A percentile compares a stretch with the other conserved stretches of the same genome.
Evolutionary conservation across 2,329 filamentous ascomycete species (phyloP).

Genomic region (Falciphora oryzae): DNA sequence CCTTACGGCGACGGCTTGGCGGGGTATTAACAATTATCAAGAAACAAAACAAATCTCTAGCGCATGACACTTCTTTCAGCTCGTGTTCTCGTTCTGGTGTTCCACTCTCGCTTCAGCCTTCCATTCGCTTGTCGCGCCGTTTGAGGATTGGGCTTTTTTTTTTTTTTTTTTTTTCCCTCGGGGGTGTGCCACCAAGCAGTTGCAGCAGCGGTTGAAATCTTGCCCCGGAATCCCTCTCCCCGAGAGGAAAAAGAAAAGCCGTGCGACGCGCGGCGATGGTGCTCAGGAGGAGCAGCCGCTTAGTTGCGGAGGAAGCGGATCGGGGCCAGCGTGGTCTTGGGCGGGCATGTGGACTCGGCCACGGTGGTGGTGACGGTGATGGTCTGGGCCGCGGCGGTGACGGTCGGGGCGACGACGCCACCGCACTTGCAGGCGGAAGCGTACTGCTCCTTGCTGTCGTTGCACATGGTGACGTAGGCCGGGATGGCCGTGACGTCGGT

Average conservation of each 20-base stretch:
- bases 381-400: background rate
- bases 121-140: background rate
- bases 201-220: no score
- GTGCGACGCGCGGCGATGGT: no score
- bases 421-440: conserved; percentile 3
- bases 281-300: no score
- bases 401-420: background rate
- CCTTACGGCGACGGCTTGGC: no score
- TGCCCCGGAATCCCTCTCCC: no score
- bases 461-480: background rate
- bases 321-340: no score
- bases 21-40: no score
- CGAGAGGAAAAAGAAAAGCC: no score
- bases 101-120: no score
- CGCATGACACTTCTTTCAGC: background rate
- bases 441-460: background rate
- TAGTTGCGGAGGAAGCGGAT: background rate
- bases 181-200: background rate
- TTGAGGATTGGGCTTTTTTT: background rate
- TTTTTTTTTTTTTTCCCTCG: background rate
- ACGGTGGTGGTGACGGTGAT: conserved; percentile 3
- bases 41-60: background rate
- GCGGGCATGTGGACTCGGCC: background rate
- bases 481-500: background rate
- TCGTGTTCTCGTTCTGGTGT: no score